phyloP scores from a whole-genome alignment of 2,329 filamentous ascomycete species.

The Pseudogymnoascus sp. region DNA sequence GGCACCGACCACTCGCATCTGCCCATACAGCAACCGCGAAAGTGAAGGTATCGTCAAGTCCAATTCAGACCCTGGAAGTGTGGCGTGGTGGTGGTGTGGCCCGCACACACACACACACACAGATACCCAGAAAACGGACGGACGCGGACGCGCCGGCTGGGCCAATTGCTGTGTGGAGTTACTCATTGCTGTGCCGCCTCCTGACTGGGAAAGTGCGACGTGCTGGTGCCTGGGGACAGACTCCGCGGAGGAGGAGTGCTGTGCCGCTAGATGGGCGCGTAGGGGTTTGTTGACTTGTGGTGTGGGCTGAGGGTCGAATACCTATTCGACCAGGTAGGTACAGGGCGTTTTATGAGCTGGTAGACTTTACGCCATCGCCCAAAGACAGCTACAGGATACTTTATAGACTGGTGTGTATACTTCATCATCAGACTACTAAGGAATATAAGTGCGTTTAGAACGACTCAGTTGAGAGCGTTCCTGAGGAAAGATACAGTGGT shows the following conservation, averaged over 20 bases:
- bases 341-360: too few relatives aligned
- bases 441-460: neutral
- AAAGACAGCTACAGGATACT: neutral
- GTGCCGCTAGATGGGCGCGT: neutral
- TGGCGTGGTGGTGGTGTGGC: too few relatives aligned
- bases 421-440: neutral
- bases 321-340: too few relatives aligned
- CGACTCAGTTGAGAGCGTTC: neutral
- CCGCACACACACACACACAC: too few relatives aligned
- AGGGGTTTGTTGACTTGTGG: neutral
- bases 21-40: neutral
- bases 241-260: neutral
- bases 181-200: too few relatives aligned
- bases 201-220: neutral
- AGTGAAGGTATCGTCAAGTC: neutral
- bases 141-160: neutral
- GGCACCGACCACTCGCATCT: conserved; percentile 13
- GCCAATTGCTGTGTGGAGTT: neutral
- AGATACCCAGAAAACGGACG: neutral
- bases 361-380: too few relatives aligned
- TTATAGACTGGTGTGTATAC: neutral
- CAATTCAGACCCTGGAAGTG: neutral
- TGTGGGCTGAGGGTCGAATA: neutral
- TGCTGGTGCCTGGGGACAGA: neutral
- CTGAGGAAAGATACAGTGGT: neutral